Evolutionary conservation across 1,139 yeast species (phyloP).

Genomic region (Lodderomyces metapsilosis): DNA sequence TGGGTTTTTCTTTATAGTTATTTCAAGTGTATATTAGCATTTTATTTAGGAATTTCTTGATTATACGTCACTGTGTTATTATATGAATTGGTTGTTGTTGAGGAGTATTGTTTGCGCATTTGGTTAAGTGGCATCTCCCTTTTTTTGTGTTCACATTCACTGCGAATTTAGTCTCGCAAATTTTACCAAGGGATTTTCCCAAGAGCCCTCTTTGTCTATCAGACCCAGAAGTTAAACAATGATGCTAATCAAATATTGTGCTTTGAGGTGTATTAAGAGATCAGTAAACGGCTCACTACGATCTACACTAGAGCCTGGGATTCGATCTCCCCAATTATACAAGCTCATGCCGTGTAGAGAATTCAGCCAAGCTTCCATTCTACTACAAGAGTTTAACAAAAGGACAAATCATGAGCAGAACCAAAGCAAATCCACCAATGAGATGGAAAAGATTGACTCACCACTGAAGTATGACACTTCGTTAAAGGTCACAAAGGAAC

Average conservation of each 20-base stretch:
- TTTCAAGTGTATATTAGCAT: not conserved
- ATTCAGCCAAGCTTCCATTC: not conserved
- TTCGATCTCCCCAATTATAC: not conserved
- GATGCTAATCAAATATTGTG: no score
- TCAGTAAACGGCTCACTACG: not conserved
- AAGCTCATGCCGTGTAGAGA: not conserved
- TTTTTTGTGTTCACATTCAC: not conserved
- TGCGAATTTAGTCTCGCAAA: not conserved
- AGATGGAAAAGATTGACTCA: not conserved
- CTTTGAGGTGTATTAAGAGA: not conserved
- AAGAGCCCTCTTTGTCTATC: no score
- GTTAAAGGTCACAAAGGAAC: constrained; percentile 38
- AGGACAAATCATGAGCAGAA: not conserved
- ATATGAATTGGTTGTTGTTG: not conserved
- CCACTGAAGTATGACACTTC: not conserved
- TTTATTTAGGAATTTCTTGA: not conserved
- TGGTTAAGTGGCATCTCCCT: no score
- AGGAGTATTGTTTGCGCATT: not conserved
- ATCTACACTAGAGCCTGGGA: not conserved
- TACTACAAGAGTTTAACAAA: not conserved
- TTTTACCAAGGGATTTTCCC: not conserved
- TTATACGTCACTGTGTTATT: constrained; percentile 2
- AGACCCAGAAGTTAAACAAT: no score
- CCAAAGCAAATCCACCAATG: not conserved
- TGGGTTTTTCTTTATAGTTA: not conserved